Percentiles rank a stretch among this genome's conserved stretches.
Conservation (phyloP, 169 alveolate species). For the Besnoitia besnoiti region DNA sequence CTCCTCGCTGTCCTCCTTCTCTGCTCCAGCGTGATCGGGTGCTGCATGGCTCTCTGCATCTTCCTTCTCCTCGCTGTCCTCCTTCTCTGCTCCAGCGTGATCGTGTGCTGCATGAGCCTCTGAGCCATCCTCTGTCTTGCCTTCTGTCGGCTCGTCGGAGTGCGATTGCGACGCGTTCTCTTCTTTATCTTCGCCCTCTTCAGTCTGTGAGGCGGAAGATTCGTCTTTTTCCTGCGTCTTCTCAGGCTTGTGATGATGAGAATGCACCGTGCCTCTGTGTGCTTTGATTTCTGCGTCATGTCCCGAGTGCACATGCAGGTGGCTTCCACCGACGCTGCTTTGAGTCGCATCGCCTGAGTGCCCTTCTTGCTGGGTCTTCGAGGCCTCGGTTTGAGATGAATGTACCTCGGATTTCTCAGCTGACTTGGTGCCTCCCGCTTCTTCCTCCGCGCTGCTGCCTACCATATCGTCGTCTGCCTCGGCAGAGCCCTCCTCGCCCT, state of each 20-base stretch:
- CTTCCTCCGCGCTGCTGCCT: background rate
- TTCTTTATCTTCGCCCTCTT: background rate
- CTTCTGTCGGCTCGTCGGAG: background rate
- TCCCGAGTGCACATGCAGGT: background rate
- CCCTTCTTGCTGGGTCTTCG: too few relatives aligned
- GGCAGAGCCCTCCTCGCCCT: background rate
- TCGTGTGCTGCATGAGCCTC: background rate
- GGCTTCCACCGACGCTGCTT: too few relatives aligned
- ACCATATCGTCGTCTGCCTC: slow-evolving; percentile 22
- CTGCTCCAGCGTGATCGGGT: background rate
- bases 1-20: background rate
- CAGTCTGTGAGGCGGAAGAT: background rate
- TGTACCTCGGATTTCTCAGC: background rate
- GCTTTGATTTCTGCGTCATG: background rate
- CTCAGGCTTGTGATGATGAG: background rate
- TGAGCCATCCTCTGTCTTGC: background rate
- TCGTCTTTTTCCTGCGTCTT: background rate
- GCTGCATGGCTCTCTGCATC: background rate
- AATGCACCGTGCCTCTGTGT: background rate
- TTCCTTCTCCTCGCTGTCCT: background rate
- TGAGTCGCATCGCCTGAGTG: too few relatives aligned
- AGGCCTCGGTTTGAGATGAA: background rate
- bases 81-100: background rate
- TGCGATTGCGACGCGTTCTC: background rate
- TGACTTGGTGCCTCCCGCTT: background rate